phyloP scores from a whole-genome alignment of 2,329 filamentous ascomycete species.

The Hypomyces perniciosus region DNA sequence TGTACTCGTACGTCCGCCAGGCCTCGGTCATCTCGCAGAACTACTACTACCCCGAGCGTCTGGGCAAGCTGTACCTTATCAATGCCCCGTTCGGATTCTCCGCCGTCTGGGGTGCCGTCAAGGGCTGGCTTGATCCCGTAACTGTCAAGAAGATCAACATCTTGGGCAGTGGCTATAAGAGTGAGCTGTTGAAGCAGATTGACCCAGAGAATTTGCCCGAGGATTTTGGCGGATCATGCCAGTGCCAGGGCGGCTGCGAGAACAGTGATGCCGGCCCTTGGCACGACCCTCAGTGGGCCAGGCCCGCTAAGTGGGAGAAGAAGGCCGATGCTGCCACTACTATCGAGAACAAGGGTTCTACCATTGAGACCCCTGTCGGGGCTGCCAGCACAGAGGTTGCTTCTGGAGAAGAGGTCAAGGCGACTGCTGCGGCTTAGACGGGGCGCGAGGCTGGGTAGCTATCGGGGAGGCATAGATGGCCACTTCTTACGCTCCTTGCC shows the following conservation, averaged over 20 bases:
- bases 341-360: conserved; percentile 36
- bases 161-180: conserved; percentile 73
- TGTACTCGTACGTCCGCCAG: conserved; percentile 81
- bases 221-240: conserved; percentile 76
- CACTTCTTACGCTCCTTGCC: no score
- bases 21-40: conserved; percentile 91
- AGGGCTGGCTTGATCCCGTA: conserved; percentile 92
- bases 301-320: conserved; percentile 59
- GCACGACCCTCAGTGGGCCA: conserved; percentile 64
- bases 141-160: conserved; percentile 96
- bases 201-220: conserved; percentile 85
- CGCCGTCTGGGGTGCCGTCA: conserved; percentile 76
- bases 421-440: conserved; percentile 29
- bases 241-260: conserved; percentile 75
- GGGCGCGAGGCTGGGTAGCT: background rate
- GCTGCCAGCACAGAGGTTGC: conserved; percentile 27
- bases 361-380: conserved; percentile 28
- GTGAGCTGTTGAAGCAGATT: conserved; percentile 77
- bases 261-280: conserved; percentile 89
- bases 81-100: conserved; percentile 97
- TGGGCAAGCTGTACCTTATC: conserved; percentile 95
- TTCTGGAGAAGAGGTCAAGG: conserved; percentile 28
- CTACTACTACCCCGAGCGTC: conserved; percentile 98
- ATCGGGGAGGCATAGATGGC: no score
- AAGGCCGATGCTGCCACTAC: conserved; percentile 25